Base-by-base conservation (phyloP, 352 stramenopile species). In the Phytophthora hybrid region DNA sequence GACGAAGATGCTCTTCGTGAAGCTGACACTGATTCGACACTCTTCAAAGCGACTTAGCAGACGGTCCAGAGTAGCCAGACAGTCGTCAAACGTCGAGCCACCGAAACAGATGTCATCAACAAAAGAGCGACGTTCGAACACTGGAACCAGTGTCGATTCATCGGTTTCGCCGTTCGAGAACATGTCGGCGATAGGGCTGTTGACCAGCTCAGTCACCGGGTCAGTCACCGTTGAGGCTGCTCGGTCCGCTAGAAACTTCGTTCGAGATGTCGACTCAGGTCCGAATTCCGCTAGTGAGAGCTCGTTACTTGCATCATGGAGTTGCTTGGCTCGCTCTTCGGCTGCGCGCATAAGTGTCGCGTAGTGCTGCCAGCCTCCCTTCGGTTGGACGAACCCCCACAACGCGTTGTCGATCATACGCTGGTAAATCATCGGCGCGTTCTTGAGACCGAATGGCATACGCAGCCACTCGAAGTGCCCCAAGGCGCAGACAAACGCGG, bases 21-120 rank as follows among this genome's bases (percentile, higher is more conserved):
- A n/a, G n/a, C n/a, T n/a, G n/a, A n/a, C n/a, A n/a, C n/a, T n/a
- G n/a, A n/a, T n/a, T n/a, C n/a, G n/a, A n/a, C n/a, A n/a, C n/a
- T n/a, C n/a, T n/a, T n/a, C n/a, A n/a, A n/a, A 64, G 0, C 60
- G 69, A 8, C 44, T 31, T 3, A 79, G 39, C 10, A 79, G 29
- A 0, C 37, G 3, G 11, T 77, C 21, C 16, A 79, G n/a, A 1
- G 52, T 59, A 0, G 0, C 5, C 5, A 66, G 59, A 2, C 71
- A 68, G 7, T 54, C n/a, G 18, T 54, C 47, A 16, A 29, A 29
- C 47, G 47, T 54, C 14, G 9, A n/a, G 6, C 44, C 44, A 8
- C 67, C 63, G n/a, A 62, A 74, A 1, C 54, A 59, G n/a, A 72
- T 75, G 56, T 78, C 66, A 16, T 75, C 61, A 23, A 74, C 64